Evolutionary conservation across 495 filamentous ascomycete species (phyloP).

Genomic region (Penicillium argentinense): DNA sequence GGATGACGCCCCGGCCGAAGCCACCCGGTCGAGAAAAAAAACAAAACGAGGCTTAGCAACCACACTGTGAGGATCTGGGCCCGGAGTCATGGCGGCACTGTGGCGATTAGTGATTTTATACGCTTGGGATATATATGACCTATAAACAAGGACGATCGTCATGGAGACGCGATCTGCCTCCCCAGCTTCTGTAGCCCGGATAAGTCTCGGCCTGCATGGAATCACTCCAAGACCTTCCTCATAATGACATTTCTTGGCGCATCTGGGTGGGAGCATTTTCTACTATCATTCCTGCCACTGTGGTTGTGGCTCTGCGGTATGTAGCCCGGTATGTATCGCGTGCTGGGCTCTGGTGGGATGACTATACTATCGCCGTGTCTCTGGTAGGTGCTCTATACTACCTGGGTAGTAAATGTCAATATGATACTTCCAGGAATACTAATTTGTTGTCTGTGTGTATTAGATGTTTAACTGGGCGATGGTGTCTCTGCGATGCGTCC

Average conservation of each 20-base stretch:
- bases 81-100: too few species aligned
- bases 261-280: constrained; percentile 30
- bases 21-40: neutral
- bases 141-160: neutral
- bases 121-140: too few species aligned
- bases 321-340: constrained; percentile 24
- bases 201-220: constrained; percentile 8
- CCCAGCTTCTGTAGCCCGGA: neutral
- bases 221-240: constrained; percentile 1
- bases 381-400: constrained; percentile 17
- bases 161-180: neutral
- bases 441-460: neutral
- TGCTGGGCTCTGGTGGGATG: constrained; percentile 41
- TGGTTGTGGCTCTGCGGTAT: constrained; percentile 29
- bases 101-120: too few species aligned
- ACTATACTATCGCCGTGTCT: constrained; percentile 31
- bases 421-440: too few species aligned
- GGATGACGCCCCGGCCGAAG: constrained; percentile 3
- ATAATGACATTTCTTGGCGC: constrained; percentile 21
- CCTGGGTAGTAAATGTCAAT: too few species aligned
- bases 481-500: constrained; percentile 20
- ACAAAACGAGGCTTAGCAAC: constrained; percentile 8
- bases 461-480: constrained; percentile 27
- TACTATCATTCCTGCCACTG: constrained; percentile 31
- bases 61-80: too few species aligned